Evolutionary conservation across 2,329 filamentous ascomycete genomes (phyloP).

Genomic region (Malbranchea zuffiana): DNA sequence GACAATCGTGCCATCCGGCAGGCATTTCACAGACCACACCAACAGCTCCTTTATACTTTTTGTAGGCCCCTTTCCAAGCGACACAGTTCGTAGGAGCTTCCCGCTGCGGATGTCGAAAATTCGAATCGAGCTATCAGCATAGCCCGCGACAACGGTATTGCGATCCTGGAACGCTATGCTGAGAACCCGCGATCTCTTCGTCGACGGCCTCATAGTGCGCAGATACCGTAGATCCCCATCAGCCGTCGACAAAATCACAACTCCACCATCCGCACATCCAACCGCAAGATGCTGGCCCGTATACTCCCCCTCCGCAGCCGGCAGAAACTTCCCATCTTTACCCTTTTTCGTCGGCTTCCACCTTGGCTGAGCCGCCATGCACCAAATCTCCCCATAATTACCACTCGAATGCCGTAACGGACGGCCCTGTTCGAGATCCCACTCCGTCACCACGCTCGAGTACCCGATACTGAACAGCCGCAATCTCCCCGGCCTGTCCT

Average conservation of each 20-base stretch:
- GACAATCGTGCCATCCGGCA: constrained; percentile 79
- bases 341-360: constrained; percentile 31
- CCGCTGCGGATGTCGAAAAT: constrained; percentile 78
- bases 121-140: constrained; percentile 91
- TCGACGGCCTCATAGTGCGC: constrained; percentile 62
- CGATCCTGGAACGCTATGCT: constrained; percentile 83
- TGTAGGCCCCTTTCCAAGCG: constrained; percentile 64
- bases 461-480: constrained; percentile 95
- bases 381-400: constrained; percentile 95
- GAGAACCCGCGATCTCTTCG: constrained; percentile 78
- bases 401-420: constrained; percentile 76
- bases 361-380: constrained; percentile 73
- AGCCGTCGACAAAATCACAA: constrained; percentile 76
- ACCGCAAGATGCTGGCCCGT: constrained; percentile 59
- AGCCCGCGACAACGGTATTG: constrained; percentile 74
- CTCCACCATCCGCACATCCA: constrained; percentile 82
- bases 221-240: constrained; percentile 75
- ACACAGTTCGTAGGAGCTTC: constrained; percentile 67
- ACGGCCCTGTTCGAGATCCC: constrained; percentile 72
- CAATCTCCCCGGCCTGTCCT: constrained; percentile 58
- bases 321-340: constrained; percentile 27
- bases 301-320: constrained; percentile 29
- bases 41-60: constrained; percentile 76
- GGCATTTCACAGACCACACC: constrained; percentile 84
- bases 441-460: constrained; percentile 84